Percentiles rank a stretch among this genome's conserved stretches.
phyloP scores from a whole-genome alignment of 306 rosid species.

The Sicyos baderoa region DNA sequence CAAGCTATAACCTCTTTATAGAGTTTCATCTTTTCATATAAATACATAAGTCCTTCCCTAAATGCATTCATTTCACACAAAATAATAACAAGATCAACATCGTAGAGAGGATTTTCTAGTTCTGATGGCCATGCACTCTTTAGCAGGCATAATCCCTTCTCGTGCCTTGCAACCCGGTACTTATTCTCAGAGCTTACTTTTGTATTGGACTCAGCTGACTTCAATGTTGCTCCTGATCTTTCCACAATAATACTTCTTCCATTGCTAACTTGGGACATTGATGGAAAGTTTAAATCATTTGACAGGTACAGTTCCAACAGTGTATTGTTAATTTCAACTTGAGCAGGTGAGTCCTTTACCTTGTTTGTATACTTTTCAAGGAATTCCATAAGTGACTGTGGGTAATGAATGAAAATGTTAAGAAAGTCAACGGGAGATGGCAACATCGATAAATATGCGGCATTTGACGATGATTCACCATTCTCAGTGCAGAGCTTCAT shows the following conservation, averaged over 20 bases:
- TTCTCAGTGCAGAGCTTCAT: constrained; percentile 87
- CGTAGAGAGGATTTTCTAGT: constrained; percentile 80
- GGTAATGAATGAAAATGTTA: constrained; percentile 85
- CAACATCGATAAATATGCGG: constrained; percentile 59
- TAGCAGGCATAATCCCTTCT: constrained; percentile 64
- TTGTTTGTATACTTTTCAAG: constrained; percentile 79
- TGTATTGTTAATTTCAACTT: constrained; percentile 91
- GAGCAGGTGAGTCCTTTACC: constrained; percentile 93
- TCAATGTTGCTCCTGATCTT: constrained; percentile 27
- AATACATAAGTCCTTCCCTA: constrained; percentile 69
- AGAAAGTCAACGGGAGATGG: constrained; percentile 99
- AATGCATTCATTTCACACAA: constrained; percentile 89
- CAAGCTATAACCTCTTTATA: constrained; percentile 93
- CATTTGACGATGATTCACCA: constrained; percentile 40
- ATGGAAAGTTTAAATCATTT: constrained; percentile 70
- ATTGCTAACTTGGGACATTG: constrained; percentile 46
- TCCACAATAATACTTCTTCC: constrained; percentile 31
- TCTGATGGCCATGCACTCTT: constrained; percentile 77
- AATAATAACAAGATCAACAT: constrained; percentile 84
- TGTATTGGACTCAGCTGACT: constrained; percentile 42
- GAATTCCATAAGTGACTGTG: constrained; percentile 81
- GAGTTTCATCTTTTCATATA: constrained; percentile 95
- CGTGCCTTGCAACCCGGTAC: constrained; percentile 44
- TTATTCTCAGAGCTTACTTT: constrained; percentile 33
- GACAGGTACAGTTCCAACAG: constrained; percentile 89